Base-by-base conservation (phyloP, 2,329 filamentous ascomycete species). In the Talaromyces sp. region DNA sequence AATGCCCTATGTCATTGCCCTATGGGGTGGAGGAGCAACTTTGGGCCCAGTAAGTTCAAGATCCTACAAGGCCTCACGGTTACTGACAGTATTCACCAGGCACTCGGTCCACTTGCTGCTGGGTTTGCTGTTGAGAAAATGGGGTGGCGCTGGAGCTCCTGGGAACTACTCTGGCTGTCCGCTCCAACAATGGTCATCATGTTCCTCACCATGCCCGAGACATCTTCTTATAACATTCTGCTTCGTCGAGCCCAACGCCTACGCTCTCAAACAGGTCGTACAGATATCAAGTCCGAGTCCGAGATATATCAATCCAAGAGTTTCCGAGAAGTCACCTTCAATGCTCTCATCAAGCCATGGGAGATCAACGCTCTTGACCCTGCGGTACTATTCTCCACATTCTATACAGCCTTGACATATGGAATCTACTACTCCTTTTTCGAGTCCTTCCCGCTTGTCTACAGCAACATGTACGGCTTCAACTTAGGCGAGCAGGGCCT, bases 391-490 rank as follows among this genome's bases (percentile, higher is more conserved):
- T 87, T 87, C 69, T 81, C 84, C 0, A 81, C 85, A 66, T 60
- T 86, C 45, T 88, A 87, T 71, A 83, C 80, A 3, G 81, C 81
- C 55, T 80, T 87, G 63, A 80, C 84, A 64, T 88, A 75, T 60
- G 71, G 70, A 45, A 73, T 74, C 31, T 75, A 76, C 60, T 81
- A 81, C 63, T 76, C 75, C 53, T 88, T 81, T 72, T 88, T 88
- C 68, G 85, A 87, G 66, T 82, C 82, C 33, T 87, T 88, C 71
- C 84, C 84, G 3, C 74, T 86, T 13, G 83, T 87, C 57, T 88
- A 85, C 67, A 77, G 78, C 2, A 77, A 77, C 39, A 74, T 80
- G 65, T 88, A 88, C 70, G 69, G 73, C 66, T 86, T 88, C 79
- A 80, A 77, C 59, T 70, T 81, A 2, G 83, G 84, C 33, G 68